Conservation (phyloP, 2,329 filamentous ascomycete genomes). For the Neonectria coccinea region DNA sequence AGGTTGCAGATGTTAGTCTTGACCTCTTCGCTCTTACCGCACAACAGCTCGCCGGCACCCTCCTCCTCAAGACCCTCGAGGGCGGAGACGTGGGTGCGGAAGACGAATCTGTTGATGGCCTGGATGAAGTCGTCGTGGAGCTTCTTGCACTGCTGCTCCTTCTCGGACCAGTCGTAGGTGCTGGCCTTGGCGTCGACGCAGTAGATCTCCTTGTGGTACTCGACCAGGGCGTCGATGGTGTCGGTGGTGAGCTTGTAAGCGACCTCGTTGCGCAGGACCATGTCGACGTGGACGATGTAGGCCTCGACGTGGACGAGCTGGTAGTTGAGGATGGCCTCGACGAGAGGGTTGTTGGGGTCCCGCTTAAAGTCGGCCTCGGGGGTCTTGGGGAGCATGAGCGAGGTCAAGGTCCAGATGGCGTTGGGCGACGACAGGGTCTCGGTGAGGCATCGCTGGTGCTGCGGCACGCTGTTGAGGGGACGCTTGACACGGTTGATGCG, state of each 20-base stretch:
- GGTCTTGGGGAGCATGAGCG: constrained; percentile 90
- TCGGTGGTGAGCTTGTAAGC: constrained; percentile 97
- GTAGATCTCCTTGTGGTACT: constrained; percentile 97
- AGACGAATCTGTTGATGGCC: constrained; percentile 97
- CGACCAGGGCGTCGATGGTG: constrained; percentile 91
- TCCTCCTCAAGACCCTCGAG: constrained; percentile 97
- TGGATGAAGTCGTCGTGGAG: constrained; percentile 97
- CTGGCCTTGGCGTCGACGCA: constrained; percentile 89
- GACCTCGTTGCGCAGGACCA: constrained; percentile 97
- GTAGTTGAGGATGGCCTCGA: constrained; percentile 92
- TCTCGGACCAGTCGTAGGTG: constrained; percentile 96
- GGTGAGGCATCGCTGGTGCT: constrained; percentile 94
- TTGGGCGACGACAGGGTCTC: constrained; percentile 90
- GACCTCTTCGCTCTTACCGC: constrained; percentile 92
- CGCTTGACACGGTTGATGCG: constrained; percentile 97
- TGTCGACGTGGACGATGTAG: constrained; percentile 98
- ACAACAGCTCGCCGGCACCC: constrained; percentile 91
- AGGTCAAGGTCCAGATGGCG: constrained; percentile 95
- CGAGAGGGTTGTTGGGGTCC: constrained; percentile 67
- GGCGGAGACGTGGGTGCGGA: constrained; percentile 86
- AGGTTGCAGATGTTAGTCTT: constrained; percentile 86
- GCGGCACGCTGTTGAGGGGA: constrained; percentile 94
- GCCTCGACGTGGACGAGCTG: constrained; percentile 94
- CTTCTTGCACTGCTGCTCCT: constrained; percentile 96
- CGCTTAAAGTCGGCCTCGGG: constrained; percentile 86